phyloP scores from a whole-genome alignment of 2,329 filamentous ascomycete genomes.

The Ceratocystis papillata region DNA sequence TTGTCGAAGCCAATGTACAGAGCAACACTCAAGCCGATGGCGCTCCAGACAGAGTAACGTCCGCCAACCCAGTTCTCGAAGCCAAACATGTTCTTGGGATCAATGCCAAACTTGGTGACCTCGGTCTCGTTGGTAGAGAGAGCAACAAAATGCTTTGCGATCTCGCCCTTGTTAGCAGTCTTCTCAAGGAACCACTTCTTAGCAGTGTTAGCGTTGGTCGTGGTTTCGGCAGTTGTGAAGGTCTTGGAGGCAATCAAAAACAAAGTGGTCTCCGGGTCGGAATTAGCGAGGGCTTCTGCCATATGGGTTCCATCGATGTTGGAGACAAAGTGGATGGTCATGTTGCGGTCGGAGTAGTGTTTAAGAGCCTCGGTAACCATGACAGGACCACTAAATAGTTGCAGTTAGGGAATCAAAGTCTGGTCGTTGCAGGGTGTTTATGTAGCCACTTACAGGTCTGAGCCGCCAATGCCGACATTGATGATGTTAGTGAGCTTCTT shows the following conservation, averaged over 20 bases:
- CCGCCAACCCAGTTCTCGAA: conserved; percentile 98
- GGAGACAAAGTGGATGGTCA: conserved; percentile 95
- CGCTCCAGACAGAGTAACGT: conserved; percentile 97
- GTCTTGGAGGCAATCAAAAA: conserved; percentile 99
- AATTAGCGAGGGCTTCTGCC: conserved; percentile 77
- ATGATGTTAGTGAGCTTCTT: conserved; percentile 95
- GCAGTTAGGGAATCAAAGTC: conserved; percentile 25
- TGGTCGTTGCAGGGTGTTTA: conserved; percentile 28
- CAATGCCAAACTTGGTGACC: conserved; percentile 97
- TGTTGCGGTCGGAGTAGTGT: conserved; percentile 74
- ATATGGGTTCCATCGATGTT: conserved; percentile 99
- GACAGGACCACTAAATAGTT: conserved; percentile 63
- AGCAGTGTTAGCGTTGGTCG: conserved; percentile 91
- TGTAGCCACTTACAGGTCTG: conserved; percentile 69
- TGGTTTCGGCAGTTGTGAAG: conserved; percentile 96
- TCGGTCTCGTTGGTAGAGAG: conserved; percentile 91
- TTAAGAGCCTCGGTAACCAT: conserved; percentile 99
- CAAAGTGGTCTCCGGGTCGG: conserved; percentile 94
- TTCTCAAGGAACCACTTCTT: conserved; percentile 94
- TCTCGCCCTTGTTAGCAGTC: conserved; percentile 63
- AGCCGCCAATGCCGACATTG: conserved; percentile 97
- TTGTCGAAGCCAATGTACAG: conserved; percentile 96
- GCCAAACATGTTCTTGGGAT: conserved; percentile 98
- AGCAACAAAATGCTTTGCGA: conserved; percentile 97
- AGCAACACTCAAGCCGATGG: conserved; percentile 87